Evolutionary conservation across 331 rosid genomes (phyloP), one percentile per base, ranked within the genome.

Genomic region (Quercus phellos): DNA sequence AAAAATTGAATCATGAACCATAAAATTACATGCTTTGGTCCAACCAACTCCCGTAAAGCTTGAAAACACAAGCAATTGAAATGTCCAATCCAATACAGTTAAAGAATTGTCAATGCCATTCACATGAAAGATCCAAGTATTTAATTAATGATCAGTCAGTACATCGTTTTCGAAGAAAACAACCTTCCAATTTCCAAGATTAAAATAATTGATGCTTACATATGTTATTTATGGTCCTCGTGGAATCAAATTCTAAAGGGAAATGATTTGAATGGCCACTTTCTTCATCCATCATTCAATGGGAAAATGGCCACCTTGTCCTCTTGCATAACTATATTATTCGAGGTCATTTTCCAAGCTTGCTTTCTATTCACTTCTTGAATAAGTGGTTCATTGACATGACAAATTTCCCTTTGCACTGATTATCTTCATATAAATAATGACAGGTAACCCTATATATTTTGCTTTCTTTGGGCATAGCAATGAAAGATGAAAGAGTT

Each of bases 281-380:
- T 75, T 51, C 79, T 70, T 29, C 34, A 38, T 73, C 32, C 74
- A 43, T 81, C 84, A 76, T 79, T 67, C 74, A 29, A 66, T 67
- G 19, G 74, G 70, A 73, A 35, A 80, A 60, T 79, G 78, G 77
- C 74, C 81, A 34, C 38, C 69, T 74, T 61, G 81, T 78, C 84
- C 50, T 74, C 77, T 78, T 77, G 60, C 66, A 60, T 78, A 77
- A 80, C 80, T 74, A 21, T 72, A 68, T 51, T 30, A 55, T 38
- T 42, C 53, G 53, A 46, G 53, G 51, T 70, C 61, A 46, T 55
- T 64, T 55, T 54, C 21, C n/a, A 56, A 66, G 53, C 72, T 83
- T 85, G 87, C 88, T 87, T 87, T 71, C 27, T 35, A 63, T 75
- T 87, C 85, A 90, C 89, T 85, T 75, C 77, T 72, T 73, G 66